phyloP scores from a whole-genome alignment of 169 alveolate species.

The Eimeria brunetti region DNA sequence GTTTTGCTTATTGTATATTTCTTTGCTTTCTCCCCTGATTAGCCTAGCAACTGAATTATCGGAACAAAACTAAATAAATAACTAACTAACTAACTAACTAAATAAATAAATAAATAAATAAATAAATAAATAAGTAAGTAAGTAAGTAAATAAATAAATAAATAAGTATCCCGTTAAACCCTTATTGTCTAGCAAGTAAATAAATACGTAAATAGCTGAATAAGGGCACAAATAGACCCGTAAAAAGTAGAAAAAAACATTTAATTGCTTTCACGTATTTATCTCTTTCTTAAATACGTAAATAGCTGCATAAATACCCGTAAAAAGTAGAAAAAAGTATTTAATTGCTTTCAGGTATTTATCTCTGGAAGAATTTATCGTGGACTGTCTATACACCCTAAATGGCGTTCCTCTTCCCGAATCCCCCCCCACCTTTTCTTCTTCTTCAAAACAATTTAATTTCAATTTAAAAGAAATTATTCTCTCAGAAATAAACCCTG shows the following conservation, averaged over 20 bases:
- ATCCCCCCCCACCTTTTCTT: too few relatives aligned
- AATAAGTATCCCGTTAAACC: too few relatives aligned
- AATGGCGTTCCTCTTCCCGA: slow-evolving; percentile 23
- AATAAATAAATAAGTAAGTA: too few relatives aligned
- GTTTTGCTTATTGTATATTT: too few relatives aligned
- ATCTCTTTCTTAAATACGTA: background rate
- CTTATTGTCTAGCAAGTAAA: too few relatives aligned
- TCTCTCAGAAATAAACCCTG: background rate
- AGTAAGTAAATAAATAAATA: too few relatives aligned
- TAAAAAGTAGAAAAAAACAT: too few relatives aligned
- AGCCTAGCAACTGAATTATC: too few relatives aligned
- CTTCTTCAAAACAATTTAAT: background rate
- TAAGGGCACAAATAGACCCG: background rate
- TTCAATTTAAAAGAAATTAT: background rate
- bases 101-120: too few relatives aligned
- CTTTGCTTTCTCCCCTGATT: too few relatives aligned
- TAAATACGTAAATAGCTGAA: too few relatives aligned
- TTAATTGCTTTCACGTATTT: background rate
- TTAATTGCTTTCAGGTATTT: background rate
- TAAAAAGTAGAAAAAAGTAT: background rate
- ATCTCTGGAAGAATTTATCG: slow-evolving; percentile 29
- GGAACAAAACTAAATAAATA: background rate
- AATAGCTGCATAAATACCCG: background rate
- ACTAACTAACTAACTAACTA: background rate
- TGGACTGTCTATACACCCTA: slow-evolving; percentile 54